Conservation (phyloP, 176 grass and related monocot species). For the Oryza rufipogon region DNA sequence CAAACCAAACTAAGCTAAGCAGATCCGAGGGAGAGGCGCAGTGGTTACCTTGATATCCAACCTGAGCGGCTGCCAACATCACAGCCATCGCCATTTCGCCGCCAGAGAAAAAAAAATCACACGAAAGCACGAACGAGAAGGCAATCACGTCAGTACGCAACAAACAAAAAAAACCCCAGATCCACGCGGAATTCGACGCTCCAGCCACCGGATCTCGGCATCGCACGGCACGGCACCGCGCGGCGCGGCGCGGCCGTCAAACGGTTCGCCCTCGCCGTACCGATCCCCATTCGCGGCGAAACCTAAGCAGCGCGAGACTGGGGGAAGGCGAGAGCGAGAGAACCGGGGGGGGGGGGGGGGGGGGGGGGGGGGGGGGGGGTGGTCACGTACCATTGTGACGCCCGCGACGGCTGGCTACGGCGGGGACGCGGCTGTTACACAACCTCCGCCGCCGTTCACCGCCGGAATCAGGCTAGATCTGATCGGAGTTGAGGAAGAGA, state of each 20-base stretch:
- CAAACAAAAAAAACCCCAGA: conserved; percentile 32
- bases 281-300: conserved; percentile 26
- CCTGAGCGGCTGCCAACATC: conserved; percentile 81
- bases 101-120: not conserved
- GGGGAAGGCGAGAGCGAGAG: not conserved
- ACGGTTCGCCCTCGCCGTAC: not conserved
- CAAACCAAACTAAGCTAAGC: conserved; percentile 14
- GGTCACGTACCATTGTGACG: conserved; percentile 50
- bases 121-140: not conserved
- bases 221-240: not conserved
- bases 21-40: conserved; percentile 43
- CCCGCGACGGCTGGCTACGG: conserved; percentile 12
- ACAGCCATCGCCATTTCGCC: conserved; percentile 22
- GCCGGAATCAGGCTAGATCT: too few relatives aligned
- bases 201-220: conserved; percentile 47
- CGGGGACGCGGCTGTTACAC: not conserved
- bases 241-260: not conserved
- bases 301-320: not conserved
- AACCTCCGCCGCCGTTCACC: too few relatives aligned
- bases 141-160: conserved; percentile 39
- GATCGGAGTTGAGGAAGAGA: too few relatives aligned
- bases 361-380: too few relatives aligned
- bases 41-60: conserved; percentile 94
- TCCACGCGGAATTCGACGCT: conserved; percentile 43
- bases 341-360: too few relatives aligned